Conservation (phyloP, 352 stramenopile genomes). For the Discostella stelligera region DNA sequence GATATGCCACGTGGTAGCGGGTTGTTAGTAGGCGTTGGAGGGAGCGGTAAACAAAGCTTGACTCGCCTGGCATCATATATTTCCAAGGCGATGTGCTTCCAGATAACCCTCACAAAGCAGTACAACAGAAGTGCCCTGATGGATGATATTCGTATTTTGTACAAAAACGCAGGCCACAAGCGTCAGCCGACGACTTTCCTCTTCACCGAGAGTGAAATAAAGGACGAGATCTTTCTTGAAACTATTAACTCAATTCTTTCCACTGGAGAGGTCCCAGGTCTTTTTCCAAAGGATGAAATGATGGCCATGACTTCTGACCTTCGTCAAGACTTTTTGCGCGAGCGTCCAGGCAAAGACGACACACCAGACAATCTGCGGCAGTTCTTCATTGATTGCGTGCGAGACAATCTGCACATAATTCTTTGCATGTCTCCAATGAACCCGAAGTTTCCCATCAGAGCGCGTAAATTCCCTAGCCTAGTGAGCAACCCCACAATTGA, state of each 20-base stretch:
- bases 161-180: slow-evolving; percentile 95
- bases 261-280: slow-evolving; percentile 95
- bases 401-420: slow-evolving; percentile 97
- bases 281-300: slow-evolving; percentile 99
- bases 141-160: slow-evolving; percentile 95
- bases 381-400: slow-evolving; percentile 97
- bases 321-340: slow-evolving; percentile 90
- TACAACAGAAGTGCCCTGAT: slow-evolving; percentile 97
- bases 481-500: slow-evolving; percentile 98
- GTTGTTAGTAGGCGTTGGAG: slow-evolving; percentile 95
- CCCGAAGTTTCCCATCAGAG: slow-evolving; percentile 94
- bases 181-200: slow-evolving; percentile 96
- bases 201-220: slow-evolving; percentile 98
- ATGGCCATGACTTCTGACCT: slow-evolving; percentile 98
- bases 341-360: slow-evolving; percentile 91
- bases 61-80: slow-evolving; percentile 96
- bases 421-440: slow-evolving; percentile 99
- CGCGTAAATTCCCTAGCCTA: slow-evolving; percentile 95
- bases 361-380: slow-evolving; percentile 96
- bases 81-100: slow-evolving; percentile 93
- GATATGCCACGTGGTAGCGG: slow-evolving; percentile 94
- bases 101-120: slow-evolving; percentile 97
- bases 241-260: slow-evolving; percentile 96
- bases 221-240: slow-evolving; percentile 99
- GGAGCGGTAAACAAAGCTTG: slow-evolving; percentile 96